Conservation (phyloP, 2,329 filamentous ascomycete species). For the Ophiostoma perfectum region DNA sequence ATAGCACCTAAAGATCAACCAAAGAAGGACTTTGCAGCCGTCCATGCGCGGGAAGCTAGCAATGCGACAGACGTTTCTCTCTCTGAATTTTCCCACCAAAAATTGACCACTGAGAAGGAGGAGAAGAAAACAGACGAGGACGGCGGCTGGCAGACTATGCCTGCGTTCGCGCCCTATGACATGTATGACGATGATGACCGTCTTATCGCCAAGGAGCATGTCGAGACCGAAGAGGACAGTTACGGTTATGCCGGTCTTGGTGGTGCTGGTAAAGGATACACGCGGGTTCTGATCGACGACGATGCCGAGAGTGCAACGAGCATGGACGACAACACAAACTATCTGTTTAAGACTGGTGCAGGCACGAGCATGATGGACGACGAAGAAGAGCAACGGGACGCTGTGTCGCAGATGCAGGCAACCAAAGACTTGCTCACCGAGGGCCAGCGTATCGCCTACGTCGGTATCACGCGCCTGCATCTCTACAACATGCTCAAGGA, state of each 20-base stretch:
- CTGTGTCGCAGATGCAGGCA: slow-evolving; percentile 84
- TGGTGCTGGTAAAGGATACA: slow-evolving; percentile 91
- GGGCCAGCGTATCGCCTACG: slow-evolving; percentile 91
- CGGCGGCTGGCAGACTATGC: slow-evolving; percentile 89
- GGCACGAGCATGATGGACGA: slow-evolving; percentile 55
- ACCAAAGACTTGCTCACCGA: slow-evolving; percentile 95
- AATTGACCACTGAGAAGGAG: slow-evolving; percentile 55
- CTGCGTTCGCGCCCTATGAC: slow-evolving; percentile 84
- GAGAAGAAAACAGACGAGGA: slow-evolving; percentile 53
- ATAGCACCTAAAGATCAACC: background rate
- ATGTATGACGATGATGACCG: slow-evolving; percentile 93
- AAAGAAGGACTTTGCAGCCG: slow-evolving; percentile 28
- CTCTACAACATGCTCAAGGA: slow-evolving; percentile 72
- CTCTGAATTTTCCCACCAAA: slow-evolving; percentile 91
- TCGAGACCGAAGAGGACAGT: slow-evolving; percentile 60
- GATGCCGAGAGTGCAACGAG: slow-evolving; percentile 91
- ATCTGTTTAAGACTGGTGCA: slow-evolving; percentile 70
- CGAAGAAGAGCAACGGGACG: slow-evolving; percentile 79
- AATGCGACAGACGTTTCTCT: slow-evolving; percentile 38
- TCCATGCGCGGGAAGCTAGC: slow-evolving; percentile 38
- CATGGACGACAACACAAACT: slow-evolving; percentile 94
- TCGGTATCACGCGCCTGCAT: slow-evolving; percentile 78
- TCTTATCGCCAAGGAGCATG: slow-evolving; percentile 74
- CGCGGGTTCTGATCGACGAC: slow-evolving; percentile 88
- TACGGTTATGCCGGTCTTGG: slow-evolving; percentile 72